Evolutionary conservation across 2,329 filamentous ascomycete genomes (phyloP), one percentile per base, ranked within the genome.

Genomic region (Arthroderma uncinatum): DNA sequence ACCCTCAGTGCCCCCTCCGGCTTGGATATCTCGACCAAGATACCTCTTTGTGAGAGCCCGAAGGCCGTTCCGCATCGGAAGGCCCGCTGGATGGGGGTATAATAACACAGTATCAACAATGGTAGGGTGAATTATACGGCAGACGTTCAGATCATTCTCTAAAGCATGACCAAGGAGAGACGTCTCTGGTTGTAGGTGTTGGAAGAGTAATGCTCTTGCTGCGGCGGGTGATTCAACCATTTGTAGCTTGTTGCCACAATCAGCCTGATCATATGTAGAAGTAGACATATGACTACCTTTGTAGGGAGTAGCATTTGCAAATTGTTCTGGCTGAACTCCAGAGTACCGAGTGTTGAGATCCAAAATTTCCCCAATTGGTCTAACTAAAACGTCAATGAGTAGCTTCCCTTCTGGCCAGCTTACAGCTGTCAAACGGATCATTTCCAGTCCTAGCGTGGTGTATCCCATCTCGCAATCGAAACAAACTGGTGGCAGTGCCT

Each of bases 391-490:
- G 67, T 98, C 93, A 4, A 97, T 74, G 0, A 98, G 71, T 55
- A 80, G 79, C 55, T 84, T 80, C 19, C 88, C 87, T 7, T 79
- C 76, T 0, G 92, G 92, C 91, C 93, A 98, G 8, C 85, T 83
- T 2, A 92, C 85, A 4, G 88, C 91, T 0, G 93, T 97, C 2
- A 98, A 72, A 7, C 93, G 88, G 57, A 97, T 85, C 16, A 98
- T 79, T 70, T 98, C 93, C 62, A 97, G 75, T 0, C 94, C 93
- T 53, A 86, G 72, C 0, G 88, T 87, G 0, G 94, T 98, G 67
- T 95, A 97, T 3, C 88, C 89, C 93, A 98, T 98, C 68, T 98
- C 93, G 66, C 93, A 97, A 69, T 98, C 93, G 65, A 98, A 92
- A 62, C 84, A 86, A 9, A 97, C 83, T 36, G 81, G 80, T 1